These are phyloP conservation scores for Aspergillus sojae DNA, from an alignment of 2,329 filamentous ascomycete species.

Conservation along the genomic window DNA sequence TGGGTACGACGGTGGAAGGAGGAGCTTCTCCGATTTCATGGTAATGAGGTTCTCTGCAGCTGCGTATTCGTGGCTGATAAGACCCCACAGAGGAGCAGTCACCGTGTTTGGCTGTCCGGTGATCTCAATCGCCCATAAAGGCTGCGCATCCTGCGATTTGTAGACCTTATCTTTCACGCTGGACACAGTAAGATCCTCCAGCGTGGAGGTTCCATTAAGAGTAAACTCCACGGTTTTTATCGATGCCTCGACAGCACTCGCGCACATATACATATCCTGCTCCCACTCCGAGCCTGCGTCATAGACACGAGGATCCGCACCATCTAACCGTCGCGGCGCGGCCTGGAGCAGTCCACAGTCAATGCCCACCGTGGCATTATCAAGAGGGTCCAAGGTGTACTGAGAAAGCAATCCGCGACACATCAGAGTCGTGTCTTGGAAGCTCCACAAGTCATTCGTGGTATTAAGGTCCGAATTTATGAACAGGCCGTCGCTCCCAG, in stretches of 20 bases:
- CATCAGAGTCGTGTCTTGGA: no score
- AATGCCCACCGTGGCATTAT: slow-evolving; percentile 20
- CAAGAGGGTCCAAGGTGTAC: no score
- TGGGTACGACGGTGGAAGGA: slow-evolving; percentile 36
- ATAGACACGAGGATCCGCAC: no score
- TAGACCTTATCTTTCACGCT: slow-evolving; percentile 44
- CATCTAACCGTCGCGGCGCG: no score
- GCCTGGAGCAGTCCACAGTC: slow-evolving; percentile 32
- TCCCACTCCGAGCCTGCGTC: slow-evolving; percentile 41
- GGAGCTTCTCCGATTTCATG: slow-evolving; percentile 30
- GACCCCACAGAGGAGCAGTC: slow-evolving; percentile 44
- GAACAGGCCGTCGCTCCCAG: no score
- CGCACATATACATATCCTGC: slow-evolving; percentile 49
- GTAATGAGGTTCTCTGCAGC: slow-evolving; percentile 34
- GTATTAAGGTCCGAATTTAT: no score
- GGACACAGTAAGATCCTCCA: slow-evolving; percentile 39
- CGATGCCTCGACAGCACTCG: slow-evolving; percentile 44
- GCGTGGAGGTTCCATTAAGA: slow-evolving; percentile 43
- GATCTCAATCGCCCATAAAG: slow-evolving; percentile 43
- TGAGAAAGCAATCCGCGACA: no score
- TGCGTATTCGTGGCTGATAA: slow-evolving; percentile 34
- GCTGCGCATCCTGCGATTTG: slow-evolving; percentile 29
- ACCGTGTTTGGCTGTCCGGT: slow-evolving; percentile 28
- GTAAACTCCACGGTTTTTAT: slow-evolving; percentile 51
- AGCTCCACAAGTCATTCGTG: no score